Evolutionary conservation across 148 eudicot genomes (phyloP).

Genomic region (Rhododendron kiyosumense): DNA sequence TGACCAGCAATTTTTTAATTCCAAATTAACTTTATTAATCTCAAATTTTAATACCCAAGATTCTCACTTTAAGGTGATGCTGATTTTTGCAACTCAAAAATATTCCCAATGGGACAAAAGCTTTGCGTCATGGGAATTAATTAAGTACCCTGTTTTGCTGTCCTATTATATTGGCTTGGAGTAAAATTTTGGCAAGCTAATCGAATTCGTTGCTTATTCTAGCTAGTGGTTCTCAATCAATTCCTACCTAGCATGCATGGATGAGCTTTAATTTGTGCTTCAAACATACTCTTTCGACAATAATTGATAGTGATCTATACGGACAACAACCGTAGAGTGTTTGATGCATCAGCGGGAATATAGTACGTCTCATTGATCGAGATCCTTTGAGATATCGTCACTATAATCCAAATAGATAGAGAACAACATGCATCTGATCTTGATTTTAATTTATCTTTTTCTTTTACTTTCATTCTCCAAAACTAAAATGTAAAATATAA

Average conservation of each 20-base stretch:
- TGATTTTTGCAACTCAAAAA: background rate
- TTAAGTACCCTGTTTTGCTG: background rate
- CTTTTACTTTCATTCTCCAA: no score
- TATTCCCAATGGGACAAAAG: background rate
- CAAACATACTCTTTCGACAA: background rate
- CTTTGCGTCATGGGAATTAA: background rate
- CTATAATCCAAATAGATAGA: background rate
- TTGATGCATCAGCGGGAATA: no score
- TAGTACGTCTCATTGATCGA: background rate
- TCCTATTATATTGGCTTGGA: background rate
- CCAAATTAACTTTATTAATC: background rate
- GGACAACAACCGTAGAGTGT: background rate
- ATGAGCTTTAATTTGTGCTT: background rate
- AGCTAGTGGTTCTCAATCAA: background rate
- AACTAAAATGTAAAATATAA: no score
- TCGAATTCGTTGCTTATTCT: background rate
- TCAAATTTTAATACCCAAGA: background rate
- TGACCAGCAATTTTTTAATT: background rate
- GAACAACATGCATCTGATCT: no score
- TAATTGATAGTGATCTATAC: background rate
- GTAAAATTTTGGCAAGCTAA: background rate
- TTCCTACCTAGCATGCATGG: background rate
- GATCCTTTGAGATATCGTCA: background rate
- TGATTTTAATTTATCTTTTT: no score
- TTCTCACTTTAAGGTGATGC: background rate